phyloP scores from a whole-genome alignment of 2,329 filamentous ascomycete species.

The Corniculantispora saksenae region DNA sequence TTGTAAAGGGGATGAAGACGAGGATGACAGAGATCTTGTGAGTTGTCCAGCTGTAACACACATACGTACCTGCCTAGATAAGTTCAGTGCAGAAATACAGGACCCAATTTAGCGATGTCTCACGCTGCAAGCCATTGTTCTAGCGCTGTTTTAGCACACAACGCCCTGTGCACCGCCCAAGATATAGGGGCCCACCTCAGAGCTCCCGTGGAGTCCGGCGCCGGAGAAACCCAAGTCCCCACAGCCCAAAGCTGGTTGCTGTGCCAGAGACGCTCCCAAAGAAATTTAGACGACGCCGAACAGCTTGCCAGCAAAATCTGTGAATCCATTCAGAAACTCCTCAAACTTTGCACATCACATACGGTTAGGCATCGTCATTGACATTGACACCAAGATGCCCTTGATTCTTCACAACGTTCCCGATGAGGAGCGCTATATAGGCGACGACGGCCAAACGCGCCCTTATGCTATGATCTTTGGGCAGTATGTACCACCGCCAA shows the following conservation, averaged over 20 bases:
- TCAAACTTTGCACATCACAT: background rate
- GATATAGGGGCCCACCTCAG: background rate
- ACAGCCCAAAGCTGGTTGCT: conserved; percentile 12
- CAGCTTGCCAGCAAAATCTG: background rate
- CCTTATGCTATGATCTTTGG: conserved; percentile 68
- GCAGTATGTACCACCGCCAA: conserved; percentile 46
- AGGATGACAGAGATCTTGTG: too few species aligned
- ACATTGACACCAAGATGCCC: conserved; percentile 55
- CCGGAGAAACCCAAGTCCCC: conserved; percentile 15
- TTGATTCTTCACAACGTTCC: conserved; percentile 69
- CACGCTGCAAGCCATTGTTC: background rate
- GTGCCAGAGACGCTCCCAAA: conserved; percentile 18
- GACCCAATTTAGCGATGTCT: background rate
- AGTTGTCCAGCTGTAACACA: too few species aligned
- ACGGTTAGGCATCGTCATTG: background rate
- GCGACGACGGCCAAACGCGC: conserved; percentile 64
- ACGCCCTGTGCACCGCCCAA: background rate
- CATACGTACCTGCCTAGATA: background rate
- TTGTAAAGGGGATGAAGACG: background rate
- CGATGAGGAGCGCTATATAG: conserved; percentile 66
- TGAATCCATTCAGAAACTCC: background rate
- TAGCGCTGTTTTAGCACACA: background rate
- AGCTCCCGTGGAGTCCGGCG: conserved; percentile 5
- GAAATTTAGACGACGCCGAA: conserved; percentile 15
- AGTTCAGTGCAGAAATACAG: background rate